A percentile compares a stretch with the other conserved stretches of the same genome.
Conservation (phyloP, 2,329 filamentous ascomycete species). For the Ceratocystis huliohia region DNA sequence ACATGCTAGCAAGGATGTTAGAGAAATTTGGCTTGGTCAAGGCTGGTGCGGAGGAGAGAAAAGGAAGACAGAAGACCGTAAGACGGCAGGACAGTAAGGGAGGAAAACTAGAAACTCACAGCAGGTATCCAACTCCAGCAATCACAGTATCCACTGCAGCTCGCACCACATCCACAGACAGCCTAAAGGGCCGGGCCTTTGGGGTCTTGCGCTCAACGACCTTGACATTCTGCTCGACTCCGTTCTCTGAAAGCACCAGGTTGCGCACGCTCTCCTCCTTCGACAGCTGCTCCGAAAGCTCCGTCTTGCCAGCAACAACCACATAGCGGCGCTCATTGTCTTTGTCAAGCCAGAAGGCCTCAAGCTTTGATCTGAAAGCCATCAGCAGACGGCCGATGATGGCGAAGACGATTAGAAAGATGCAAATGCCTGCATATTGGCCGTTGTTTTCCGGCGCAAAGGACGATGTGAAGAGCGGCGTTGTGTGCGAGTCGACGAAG, state of each 20-base stretch:
- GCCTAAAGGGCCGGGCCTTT: slow-evolving; percentile 57
- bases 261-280: slow-evolving; percentile 50
- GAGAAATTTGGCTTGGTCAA: neutral
- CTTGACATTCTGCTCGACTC: slow-evolving; percentile 66
- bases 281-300: slow-evolving; percentile 46
- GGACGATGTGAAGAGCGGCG: slow-evolving; percentile 43
- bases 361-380: slow-evolving; percentile 54
- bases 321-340: slow-evolving; percentile 68
- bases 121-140: slow-evolving; percentile 67
- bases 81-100: neutral
- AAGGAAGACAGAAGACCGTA: neutral
- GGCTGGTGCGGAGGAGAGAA: neutral
- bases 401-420: slow-evolving; percentile 73
- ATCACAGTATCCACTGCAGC: slow-evolving; percentile 58
- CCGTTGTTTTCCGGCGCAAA: slow-evolving; percentile 64
- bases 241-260: slow-evolving; percentile 59
- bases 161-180: slow-evolving; percentile 65
- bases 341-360: slow-evolving; percentile 52
- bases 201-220: slow-evolving; percentile 50
- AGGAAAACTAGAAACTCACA: slow-evolving; percentile 46
- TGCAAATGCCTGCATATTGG: slow-evolving; percentile 76
- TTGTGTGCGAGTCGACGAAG: slow-evolving; percentile 47
- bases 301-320: slow-evolving; percentile 51
- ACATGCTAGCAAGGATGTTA: slow-evolving; percentile 50
- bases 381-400: slow-evolving; percentile 56